A percentile compares a stretch with the other conserved stretches of the same genome.
These are phyloP conservation scores for Russula sp. DNA, from an alignment of 768 basidiomycete species.

Conservation along the genomic window DNA sequence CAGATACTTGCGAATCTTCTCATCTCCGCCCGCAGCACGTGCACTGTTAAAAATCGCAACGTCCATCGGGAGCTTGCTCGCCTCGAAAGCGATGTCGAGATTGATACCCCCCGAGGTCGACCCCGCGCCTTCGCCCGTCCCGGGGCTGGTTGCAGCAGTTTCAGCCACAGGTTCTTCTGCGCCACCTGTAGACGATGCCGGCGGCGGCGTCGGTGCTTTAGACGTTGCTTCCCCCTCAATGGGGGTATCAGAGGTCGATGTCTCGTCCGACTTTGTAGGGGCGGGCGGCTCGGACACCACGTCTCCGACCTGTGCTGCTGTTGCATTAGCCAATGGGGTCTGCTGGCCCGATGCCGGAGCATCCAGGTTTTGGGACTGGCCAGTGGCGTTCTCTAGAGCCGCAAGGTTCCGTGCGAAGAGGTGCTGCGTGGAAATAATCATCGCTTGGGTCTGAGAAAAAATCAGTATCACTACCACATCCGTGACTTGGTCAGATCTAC, in stretches of 20 bases:
- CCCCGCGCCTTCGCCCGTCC: slow-evolving; percentile 10
- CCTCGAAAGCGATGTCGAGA: slow-evolving; percentile 80
- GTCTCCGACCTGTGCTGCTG: slow-evolving; percentile 24
- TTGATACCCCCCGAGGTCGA: slow-evolving; percentile 39
- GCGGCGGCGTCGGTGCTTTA: slow-evolving; percentile 30
- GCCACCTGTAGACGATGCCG: slow-evolving; percentile 27
- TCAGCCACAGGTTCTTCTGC: slow-evolving; percentile 18
- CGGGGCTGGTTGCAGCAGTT: slow-evolving; percentile 16
- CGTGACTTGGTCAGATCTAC: slow-evolving; percentile 26
- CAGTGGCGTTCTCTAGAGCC: slow-evolving; percentile 15
- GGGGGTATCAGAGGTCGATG: slow-evolving; percentile 29
- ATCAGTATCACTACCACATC: slow-evolving; percentile 6
- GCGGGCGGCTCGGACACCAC: slow-evolving; percentile 28
- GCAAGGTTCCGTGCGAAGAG: slow-evolving; percentile 43
- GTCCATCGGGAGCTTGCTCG: slow-evolving; percentile 86
- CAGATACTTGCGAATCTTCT: slow-evolving; percentile 85
- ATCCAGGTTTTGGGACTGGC: slow-evolving; percentile 14
- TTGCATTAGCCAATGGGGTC: slow-evolving; percentile 28
- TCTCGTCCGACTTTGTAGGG: slow-evolving; percentile 27
- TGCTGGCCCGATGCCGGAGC: slow-evolving; percentile 30
- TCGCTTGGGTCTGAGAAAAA: slow-evolving; percentile 69
- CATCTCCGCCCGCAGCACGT: slow-evolving; percentile 82
- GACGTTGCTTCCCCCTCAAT: slow-evolving; percentile 24
- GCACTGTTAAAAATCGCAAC: slow-evolving; percentile 92
- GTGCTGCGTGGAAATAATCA: slow-evolving; percentile 88